Base-by-base conservation (phyloP, 306 rosid species). In the Prunus mume region DNA sequence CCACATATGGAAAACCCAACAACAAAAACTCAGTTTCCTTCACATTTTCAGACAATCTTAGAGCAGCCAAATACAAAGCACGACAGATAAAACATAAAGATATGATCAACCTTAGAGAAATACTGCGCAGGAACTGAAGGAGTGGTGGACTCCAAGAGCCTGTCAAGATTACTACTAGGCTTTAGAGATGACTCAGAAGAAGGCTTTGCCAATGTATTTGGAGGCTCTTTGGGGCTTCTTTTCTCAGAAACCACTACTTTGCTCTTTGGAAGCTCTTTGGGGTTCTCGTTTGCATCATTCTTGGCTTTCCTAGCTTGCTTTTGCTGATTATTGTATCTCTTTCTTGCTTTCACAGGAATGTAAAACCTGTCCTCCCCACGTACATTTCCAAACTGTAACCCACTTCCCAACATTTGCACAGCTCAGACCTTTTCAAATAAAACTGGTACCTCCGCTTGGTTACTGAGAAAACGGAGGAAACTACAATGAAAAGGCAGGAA, bases 41-140 rank as follows among this genome's bases (percentile, higher is more conserved):
- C 19, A 12, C 9, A 49, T 34, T 14, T 6, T 12, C 34, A 51
- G 4, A 28, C 6, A 64, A 9, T 20, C 34, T 17, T 11, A n/a
- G 34, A 50, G 24, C 19, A 74, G 18, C 75, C 24, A 67, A 72
- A 22, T 49, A 76, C 22, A 55, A 65, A 65, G 6, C 15, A 22
- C 43, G 49, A 18, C 55, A 13, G 43, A 14, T 17, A 22, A 61
- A 69, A 58, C 19, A 24, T 2, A 69, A 30, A 73, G 13, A 17
- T 0, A 86, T 68, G 75, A 90, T 82, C 84, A 68, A 91, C 98
- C 98, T 91, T 86, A 12, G 98, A 89, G 69, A 91, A 86, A 83
- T 75, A 87, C 78, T 86, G 98, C 58, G 91, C 97, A 2, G 89
- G 87, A 43, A 94, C 90, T 46, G 81, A 82, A 69, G 97, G 98